Base-by-base conservation (phyloP, 1,284 basidiomycete species). In the Polyporus tsugae region DNA sequence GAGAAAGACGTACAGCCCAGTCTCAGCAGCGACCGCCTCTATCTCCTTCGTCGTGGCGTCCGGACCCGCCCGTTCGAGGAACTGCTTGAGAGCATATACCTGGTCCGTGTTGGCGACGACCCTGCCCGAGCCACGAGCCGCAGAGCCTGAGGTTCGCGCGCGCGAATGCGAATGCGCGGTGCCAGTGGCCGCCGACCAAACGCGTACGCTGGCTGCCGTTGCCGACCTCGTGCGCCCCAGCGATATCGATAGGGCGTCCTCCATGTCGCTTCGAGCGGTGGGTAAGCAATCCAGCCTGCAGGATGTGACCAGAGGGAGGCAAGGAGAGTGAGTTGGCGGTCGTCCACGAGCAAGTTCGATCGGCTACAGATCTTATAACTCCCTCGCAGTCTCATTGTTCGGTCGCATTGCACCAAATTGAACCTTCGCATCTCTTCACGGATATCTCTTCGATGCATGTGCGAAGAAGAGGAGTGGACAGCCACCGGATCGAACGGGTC, bases 1-100 rank as follows among this genome's bases (percentile, higher is more conserved):
- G 17, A 52, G 3, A 13, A 33, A 33, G n/a, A 73, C 75, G 58
- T 46, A 76, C 75, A 76, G 66, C 15, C 75, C 75, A 1, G 75
- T 76, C 62, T 72, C 75, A 17, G 42, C 55, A 1, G 66, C 64
- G 3, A 61, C 68, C 42, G 63, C 68, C 17, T 55, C 65, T n/a
- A 75, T 44, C 25, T 74, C 71, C 22, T 69, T 68, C 67, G 70
- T 72, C 4, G 72, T 68, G 11, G 66, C 55, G 29, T 67, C 69
- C 6, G 65, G 62, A 7, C 74, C 74, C 1, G 49, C 29, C 2
- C 69, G 67, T 38, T 65, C 67, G 35, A 70, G 69, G 41, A 74
- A 60, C 11, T 60, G 53, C 29, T 68, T 62, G 29, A 76, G 66
- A 25, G 69, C 57, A 19, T 58, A 61, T 0, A 73, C 60, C 62